These are phyloP conservation scores for Phyllosticta citriasiana DNA, from an alignment of 2,329 filamentous ascomycete species.

Conservation along the genomic window DNA sequence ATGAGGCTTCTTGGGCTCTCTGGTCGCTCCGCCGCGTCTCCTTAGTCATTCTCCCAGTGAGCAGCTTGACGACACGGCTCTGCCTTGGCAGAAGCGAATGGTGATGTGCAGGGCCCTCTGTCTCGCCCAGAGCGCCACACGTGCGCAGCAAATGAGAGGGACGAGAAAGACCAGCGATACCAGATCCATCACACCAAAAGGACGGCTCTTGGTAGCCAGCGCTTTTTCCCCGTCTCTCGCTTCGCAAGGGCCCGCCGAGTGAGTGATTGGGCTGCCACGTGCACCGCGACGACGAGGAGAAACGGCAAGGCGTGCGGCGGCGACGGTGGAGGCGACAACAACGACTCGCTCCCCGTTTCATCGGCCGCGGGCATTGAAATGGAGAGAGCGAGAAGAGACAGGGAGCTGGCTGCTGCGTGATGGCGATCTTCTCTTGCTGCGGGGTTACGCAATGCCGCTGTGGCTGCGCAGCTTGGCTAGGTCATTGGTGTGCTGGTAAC, in stretches of 20 bases:
- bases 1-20: not conserved
- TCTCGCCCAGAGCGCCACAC: too few species aligned
- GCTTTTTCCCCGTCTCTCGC: too few species aligned
- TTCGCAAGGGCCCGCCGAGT: too few species aligned
- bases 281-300: not conserved
- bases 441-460: not conserved
- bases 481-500: too few species aligned
- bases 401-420: not conserved
- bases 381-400: not conserved
- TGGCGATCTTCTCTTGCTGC: not conserved
- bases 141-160: too few species aligned
- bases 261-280: too few species aligned
- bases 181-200: too few species aligned
- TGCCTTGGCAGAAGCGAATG: not conserved
- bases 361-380: not conserved
- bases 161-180: too few species aligned
- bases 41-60: not conserved
- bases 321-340: not conserved
- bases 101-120: too few species aligned
- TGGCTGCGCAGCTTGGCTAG: not conserved
- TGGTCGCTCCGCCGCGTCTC: not conserved
- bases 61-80: not conserved
- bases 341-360: not conserved
- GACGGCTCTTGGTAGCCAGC: too few species aligned
- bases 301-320: not conserved